Evolutionary conservation across 768 basidiomycete species (phyloP), one percentile per base, ranked within the genome.

Genomic region (Pulveroboletus sp.): DNA sequence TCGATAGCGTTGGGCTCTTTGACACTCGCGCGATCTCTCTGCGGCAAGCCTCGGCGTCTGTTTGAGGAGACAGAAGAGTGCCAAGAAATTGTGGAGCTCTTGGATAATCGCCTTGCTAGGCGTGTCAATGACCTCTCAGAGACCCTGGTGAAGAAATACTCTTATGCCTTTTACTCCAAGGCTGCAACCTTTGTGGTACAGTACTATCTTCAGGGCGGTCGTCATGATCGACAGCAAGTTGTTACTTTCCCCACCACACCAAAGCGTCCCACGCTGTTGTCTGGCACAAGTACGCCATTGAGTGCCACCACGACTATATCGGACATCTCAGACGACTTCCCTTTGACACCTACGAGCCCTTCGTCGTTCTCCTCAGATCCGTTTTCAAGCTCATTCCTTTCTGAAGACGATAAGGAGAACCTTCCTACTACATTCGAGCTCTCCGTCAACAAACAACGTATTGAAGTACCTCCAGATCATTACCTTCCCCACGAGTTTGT

Each of bases 141-240:
- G 69, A 93, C 89, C n/a, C 76, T 97, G 62, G 83, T 97, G 65
- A 33, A 94, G 76, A 99, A 99, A 74, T 97, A 99, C 73, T 94
- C 94, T 6, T 93, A 91, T 60, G 86, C 86, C 38, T 96, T 94
- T 73, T 98, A 95, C 73, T 93, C 91, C 43, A 94, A 93, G 72
- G 92, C 93, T 1, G 93, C 95, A 21, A 92, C 88, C 21, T 83
- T 91, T 65, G 91, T 93, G 54, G 85, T 93, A 32, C 91, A 97
- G 66, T 93, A 84, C 71, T 99, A 98, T 67, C 83, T 97, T 43
- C 82, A 89, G 62, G 94, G 93, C 43, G 85, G 85, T 39, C 86
- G 82, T 46, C 90, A 86, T 65, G 64, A 73, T 52, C 76, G 75
- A 36, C 78, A 80, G 35, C 62, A 69, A 27, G 55, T 68, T 30